These are phyloP conservation scores for Cordyceps fumosorosea DNA, from an alignment of 2,329 filamentous ascomycete species.

Conservation along the genomic window DNA sequence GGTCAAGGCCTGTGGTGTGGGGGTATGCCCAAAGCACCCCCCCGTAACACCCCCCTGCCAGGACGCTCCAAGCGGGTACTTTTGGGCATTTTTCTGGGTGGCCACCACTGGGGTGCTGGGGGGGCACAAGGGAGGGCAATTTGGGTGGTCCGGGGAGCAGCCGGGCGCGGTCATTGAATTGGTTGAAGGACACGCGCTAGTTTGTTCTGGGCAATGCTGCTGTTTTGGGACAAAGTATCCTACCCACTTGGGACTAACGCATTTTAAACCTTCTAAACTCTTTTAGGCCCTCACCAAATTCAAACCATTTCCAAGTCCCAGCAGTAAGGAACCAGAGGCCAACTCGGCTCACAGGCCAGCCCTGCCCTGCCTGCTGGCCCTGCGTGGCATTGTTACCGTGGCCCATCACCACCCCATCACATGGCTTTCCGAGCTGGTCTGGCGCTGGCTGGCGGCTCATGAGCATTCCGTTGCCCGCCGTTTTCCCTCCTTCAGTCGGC, in stretches of 20 bases:
- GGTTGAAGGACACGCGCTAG: neutral
- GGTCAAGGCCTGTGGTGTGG: neutral
- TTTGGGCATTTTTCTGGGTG: slow-evolving; percentile 4
- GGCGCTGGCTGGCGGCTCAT: neutral
- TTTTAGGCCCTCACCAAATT: neutral
- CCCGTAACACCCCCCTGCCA: slow-evolving; percentile 7
- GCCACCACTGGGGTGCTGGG: neutral
- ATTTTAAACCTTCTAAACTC: neutral
- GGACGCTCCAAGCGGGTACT: neutral
- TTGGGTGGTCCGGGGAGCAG: slow-evolving; percentile 6
- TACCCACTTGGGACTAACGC: neutral
- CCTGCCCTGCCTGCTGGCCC: slow-evolving; percentile 14
- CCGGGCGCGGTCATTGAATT: slow-evolving; percentile 2
- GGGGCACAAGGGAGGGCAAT: slow-evolving; percentile 2
- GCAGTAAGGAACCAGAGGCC: neutral
- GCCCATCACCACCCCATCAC: slow-evolving; percentile 12
- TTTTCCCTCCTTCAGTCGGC: neutral
- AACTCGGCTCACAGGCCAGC: slow-evolving; percentile 2
- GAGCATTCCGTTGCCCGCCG: slow-evolving; percentile 9
- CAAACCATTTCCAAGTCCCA: neutral
- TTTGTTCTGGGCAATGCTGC: neutral
- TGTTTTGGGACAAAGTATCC: neutral
- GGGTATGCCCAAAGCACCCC: slow-evolving; percentile 2
- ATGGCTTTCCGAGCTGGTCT: neutral
- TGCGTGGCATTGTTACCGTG: slow-evolving; percentile 14